Percentiles rank a stretch among this genome's conserved stretches.
Conservation (phyloP, 805 yeast genomes). For the Yarrowia sp. region DNA sequence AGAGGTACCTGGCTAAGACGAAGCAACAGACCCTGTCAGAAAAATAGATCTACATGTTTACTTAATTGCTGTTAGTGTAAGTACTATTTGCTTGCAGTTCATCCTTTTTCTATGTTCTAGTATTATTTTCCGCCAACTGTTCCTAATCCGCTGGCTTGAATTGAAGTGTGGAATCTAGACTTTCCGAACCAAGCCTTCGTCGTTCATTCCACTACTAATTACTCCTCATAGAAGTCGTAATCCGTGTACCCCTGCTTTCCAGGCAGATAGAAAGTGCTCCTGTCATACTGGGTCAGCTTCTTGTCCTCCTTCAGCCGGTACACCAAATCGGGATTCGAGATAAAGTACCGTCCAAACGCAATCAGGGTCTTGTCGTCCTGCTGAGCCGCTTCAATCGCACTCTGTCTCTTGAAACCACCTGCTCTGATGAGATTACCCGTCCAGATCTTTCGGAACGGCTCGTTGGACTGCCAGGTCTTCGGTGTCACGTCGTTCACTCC, state of each 20-base stretch:
- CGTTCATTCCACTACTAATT: no score
- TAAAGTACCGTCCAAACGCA: neutral
- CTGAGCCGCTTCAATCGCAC: neutral
- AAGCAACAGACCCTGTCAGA: no score
- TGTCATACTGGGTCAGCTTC: neutral
- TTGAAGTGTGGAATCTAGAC: no score
- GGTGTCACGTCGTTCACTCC: neutral
- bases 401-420: neutral
- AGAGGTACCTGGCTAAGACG: no score
- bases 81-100: no score
- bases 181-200: no score
- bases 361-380: neutral
- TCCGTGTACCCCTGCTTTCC: neutral
- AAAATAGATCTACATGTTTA: no score
- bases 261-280: neutral
- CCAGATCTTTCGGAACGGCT: neutral
- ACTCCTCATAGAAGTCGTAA: neutral
- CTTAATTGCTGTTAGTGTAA: no score
- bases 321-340: neutral
- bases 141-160: no score
- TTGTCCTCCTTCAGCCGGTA: neutral
- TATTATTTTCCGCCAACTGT: no score
- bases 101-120: no score
- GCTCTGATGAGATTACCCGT: neutral
- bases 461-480: neutral